These are phyloP conservation scores for Rugosomyces carneus DNA, from an alignment of 1,284 basidiomycete genomes.

Conservation along the genomic window DNA sequence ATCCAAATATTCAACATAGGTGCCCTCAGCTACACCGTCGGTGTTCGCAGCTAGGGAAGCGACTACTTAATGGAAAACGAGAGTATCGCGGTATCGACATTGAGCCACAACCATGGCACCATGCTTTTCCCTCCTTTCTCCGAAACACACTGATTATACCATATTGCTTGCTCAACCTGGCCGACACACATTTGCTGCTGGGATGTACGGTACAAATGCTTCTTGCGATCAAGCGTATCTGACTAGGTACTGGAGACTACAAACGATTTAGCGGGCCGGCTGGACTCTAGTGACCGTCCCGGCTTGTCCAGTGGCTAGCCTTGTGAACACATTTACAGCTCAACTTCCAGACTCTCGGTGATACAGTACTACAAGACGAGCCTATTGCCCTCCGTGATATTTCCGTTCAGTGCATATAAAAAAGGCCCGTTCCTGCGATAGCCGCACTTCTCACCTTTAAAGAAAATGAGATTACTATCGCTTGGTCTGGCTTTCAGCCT, in stretches of 20 bases:
- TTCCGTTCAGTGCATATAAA: conserved; percentile 3
- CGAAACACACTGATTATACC: no score
- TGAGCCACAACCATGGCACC: no score
- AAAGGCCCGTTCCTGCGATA: no score
- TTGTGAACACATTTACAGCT: conserved; percentile 8
- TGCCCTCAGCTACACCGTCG: no score
- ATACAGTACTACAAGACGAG: neutral
- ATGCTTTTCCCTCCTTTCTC: no score
- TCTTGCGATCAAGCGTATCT: neutral
- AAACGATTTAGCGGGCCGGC: conserved; percentile 2
- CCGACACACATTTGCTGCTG: no score
- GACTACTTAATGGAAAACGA: no score
- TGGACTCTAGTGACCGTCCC: conserved; percentile 1
- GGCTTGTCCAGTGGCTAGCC: neutral
- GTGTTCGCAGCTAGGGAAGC: no score
- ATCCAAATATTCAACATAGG: no score
- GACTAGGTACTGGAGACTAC: neutral
- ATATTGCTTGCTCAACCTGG: no score
- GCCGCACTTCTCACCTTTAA: neutral
- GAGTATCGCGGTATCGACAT: no score
- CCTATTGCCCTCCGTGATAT: conserved; percentile 6
- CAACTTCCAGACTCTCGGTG: neutral
- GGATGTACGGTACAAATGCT: no score
- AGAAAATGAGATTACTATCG: neutral
- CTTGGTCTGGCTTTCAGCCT: conserved; percentile 10